Percentiles rank a stretch among this genome's conserved stretches.
Evolutionary conservation across 768 basidiomycete species (phyloP).

Genomic region (Psilocybe cubensis): DNA sequence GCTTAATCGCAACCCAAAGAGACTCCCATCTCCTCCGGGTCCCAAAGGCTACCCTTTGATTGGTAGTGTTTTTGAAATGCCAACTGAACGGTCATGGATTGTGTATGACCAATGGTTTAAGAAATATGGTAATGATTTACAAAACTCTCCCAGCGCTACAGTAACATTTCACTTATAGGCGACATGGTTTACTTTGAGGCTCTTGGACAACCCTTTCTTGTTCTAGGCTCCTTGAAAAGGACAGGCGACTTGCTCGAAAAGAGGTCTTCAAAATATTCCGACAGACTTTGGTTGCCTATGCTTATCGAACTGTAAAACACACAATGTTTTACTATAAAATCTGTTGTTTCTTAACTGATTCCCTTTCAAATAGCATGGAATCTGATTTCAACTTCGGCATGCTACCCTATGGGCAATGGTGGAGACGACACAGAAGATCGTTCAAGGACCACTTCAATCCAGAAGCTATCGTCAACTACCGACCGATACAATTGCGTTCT

Average conservation of each 20-base stretch:
- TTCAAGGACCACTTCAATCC: constrained; percentile 56
- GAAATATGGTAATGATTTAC: constrained; percentile 30
- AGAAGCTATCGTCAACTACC: constrained; percentile 40
- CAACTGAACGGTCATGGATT: constrained; percentile 28
- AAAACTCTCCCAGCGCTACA: too few species aligned
- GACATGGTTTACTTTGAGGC: constrained; percentile 55
- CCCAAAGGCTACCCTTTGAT: constrained; percentile 33
- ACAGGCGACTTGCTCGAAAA: constrained; percentile 57
- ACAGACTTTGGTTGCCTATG: constrained; percentile 49
- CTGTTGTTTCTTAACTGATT: not conserved
- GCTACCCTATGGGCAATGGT: constrained; percentile 42
- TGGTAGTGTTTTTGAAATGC: constrained; percentile 32
- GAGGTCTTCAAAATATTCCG: constrained; percentile 55
- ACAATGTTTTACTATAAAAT: not conserved
- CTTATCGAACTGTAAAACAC: constrained; percentile 48
- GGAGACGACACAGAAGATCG: constrained; percentile 51
- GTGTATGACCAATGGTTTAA: constrained; percentile 33
- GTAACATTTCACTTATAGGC: constrained; percentile 33
- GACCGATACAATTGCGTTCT: constrained; percentile 48
- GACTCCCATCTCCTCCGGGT: constrained; percentile 30
- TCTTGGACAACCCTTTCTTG: constrained; percentile 35
- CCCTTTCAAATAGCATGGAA: constrained; percentile 17
- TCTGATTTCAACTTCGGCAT: constrained; percentile 48
- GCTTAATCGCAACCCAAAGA: constrained; percentile 8
- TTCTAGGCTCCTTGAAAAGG: constrained; percentile 32